Conservation (phyloP, 345 rosid species). For the Triadica sebifera region DNA sequence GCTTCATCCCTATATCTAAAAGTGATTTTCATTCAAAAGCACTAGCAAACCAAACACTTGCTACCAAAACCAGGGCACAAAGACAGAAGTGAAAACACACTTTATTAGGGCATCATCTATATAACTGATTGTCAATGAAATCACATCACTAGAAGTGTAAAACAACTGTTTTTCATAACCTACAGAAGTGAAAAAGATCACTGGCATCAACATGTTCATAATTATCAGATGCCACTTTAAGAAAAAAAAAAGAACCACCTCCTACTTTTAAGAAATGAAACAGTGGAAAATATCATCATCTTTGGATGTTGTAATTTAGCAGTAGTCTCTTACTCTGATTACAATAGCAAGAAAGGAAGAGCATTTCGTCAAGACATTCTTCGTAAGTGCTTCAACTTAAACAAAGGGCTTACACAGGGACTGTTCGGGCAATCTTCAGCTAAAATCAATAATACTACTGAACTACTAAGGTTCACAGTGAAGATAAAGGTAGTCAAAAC, state of each 20-base stretch:
- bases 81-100: background rate
- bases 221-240: background rate
- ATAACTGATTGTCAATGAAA: background rate
- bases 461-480: background rate
- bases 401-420: constrained; percentile 5
- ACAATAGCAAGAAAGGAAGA: background rate
- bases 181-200: background rate
- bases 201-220: background rate
- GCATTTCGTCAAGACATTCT: background rate
- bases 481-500: background rate
- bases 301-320: background rate
- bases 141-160: background rate
- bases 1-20: background rate
- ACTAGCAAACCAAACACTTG: background rate
- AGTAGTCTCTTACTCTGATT: too few relatives aligned
- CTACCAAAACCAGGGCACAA: background rate
- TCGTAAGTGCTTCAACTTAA: constrained; percentile 1
- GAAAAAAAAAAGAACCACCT: background rate
- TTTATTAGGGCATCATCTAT: constrained; percentile 2
- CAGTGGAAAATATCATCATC: background rate
- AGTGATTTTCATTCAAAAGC: background rate
- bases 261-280: background rate
- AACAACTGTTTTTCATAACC: background rate
- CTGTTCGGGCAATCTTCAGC: background rate
- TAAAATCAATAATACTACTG: background rate